phyloP scores from a whole-genome alignment of 78 protist genomes.

The Isochrysis galbana region DNA sequence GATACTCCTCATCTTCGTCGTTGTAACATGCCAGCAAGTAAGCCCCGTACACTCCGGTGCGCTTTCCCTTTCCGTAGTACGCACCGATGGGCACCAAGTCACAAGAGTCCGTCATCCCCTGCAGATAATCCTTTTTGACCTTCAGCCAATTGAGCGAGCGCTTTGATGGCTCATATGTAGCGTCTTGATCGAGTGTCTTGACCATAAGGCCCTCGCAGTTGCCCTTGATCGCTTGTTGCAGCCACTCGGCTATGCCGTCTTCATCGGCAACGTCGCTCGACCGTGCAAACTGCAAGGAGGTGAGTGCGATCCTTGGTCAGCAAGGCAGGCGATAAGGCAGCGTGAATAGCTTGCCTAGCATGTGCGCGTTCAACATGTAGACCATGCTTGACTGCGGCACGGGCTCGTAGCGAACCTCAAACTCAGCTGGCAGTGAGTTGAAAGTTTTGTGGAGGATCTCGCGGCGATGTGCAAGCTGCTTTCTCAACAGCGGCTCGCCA shows the following conservation, averaged over 20 bases:
- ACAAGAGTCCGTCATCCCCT: slow-evolving; percentile 91
- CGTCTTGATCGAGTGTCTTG: slow-evolving; percentile 81
- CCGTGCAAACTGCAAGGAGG: slow-evolving; percentile 80
- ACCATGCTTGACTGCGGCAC: no score
- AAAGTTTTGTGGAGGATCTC: slow-evolving; percentile 26
- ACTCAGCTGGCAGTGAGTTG: slow-evolving; percentile 5
- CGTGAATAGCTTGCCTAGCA: no score
- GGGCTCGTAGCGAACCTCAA: no score
- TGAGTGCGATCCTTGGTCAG: no score
- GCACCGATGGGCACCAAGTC: slow-evolving; percentile 98
- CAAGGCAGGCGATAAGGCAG: no score
- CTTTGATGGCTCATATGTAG: slow-evolving; percentile 13
- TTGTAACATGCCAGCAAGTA: slow-evolving; percentile 94
- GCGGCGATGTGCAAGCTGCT: slow-evolving; percentile 26
- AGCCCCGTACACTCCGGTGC: slow-evolving; percentile 92
- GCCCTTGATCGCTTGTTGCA: slow-evolving; percentile 69
- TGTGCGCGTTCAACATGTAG: no score
- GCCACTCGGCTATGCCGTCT: slow-evolving; percentile 71
- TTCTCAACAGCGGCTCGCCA: slow-evolving; percentile 66
- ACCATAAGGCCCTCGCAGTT: slow-evolving; percentile 98
- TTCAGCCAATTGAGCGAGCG: slow-evolving; percentile 93
- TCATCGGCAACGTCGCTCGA: slow-evolving; percentile 63
- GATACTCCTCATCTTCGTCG: slow-evolving; percentile 84
- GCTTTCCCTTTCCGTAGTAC: slow-evolving; percentile 91
- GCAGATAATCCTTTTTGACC: slow-evolving; percentile 93